Percentiles rank a stretch among this genome's conserved stretches.
Conservation (phyloP, 352 stramenopile genomes). For the Globisporangium yorkense region DNA sequence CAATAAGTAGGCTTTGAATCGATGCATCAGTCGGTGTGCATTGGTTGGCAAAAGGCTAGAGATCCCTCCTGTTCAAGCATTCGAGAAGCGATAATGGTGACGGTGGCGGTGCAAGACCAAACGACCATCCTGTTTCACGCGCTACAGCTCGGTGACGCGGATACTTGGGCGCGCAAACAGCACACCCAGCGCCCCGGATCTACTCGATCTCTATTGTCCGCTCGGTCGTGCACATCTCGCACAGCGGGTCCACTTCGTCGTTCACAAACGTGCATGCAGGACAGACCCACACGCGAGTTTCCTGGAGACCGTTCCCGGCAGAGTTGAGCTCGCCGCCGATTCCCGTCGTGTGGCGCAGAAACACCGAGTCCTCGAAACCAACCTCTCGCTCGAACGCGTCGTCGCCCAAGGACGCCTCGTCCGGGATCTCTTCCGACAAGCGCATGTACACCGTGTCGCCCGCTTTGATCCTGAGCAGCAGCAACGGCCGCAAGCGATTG, state of each 20-base stretch:
- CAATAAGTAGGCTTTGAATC: constrained; percentile 26
- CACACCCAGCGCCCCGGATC: background rate
- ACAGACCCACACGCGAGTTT: constrained; percentile 64
- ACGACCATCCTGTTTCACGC: background rate
- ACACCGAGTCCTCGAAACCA: constrained; percentile 69
- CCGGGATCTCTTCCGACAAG: constrained; percentile 44
- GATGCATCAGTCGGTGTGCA: background rate
- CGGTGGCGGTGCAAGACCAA: background rate
- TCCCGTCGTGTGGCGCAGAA: constrained; percentile 27
- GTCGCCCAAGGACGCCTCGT: constrained; percentile 53
- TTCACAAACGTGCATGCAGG: constrained; percentile 72
- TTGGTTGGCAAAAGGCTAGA: background rate
- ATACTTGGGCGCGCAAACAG: background rate
- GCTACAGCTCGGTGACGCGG: background rate
- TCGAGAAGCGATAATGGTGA: background rate
- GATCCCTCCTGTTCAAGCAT: background rate
- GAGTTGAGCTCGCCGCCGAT: constrained; percentile 12
- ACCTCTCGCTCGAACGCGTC: constrained; percentile 53
- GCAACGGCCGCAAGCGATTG: background rate
- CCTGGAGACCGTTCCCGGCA: constrained; percentile 9
- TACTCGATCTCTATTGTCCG: constrained; percentile 37
- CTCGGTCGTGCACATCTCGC: constrained; percentile 62
- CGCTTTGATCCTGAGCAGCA: constrained; percentile 48
- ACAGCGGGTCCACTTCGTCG: constrained; percentile 40
- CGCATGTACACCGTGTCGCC: constrained; percentile 73